Evolutionary conservation across 2,329 filamentous ascomycete genomes (phyloP).

Genomic region (Fusarium azukiicola): DNA sequence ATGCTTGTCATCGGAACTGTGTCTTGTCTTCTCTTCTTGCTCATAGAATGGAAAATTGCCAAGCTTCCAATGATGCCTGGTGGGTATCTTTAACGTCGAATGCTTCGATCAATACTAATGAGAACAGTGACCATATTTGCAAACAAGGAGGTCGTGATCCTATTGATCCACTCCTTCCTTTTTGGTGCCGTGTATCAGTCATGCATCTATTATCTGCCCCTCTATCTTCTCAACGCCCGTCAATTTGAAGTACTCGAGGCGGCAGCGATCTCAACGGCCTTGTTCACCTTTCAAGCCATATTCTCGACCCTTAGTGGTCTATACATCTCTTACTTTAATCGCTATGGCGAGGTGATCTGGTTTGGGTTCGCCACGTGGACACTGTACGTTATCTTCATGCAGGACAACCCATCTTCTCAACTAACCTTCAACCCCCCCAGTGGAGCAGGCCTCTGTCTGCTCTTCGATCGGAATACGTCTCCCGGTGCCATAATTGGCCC

Average conservation of each 20-base stretch:
- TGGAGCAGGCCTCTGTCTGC: constrained; percentile 5
- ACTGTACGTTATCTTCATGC: neutral
- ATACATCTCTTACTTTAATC: constrained; percentile 14
- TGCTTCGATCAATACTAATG: neutral
- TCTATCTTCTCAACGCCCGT: neutral
- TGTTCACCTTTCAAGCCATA: constrained; percentile 10
- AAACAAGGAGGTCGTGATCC: neutral
- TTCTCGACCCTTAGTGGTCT: neutral
- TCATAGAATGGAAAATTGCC: constrained; percentile 11
- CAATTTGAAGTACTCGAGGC: neutral
- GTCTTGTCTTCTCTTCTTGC: neutral
- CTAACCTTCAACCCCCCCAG: neutral
- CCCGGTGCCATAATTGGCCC: neutral
- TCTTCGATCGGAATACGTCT: neutral
- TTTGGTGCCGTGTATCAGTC: constrained; percentile 4
- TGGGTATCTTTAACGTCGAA: neutral
- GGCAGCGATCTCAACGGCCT: neutral
- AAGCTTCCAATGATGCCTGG: constrained; percentile 13
- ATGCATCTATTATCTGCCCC: neutral
- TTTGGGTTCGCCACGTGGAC: constrained; percentile 13
- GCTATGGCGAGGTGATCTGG: constrained; percentile 8
- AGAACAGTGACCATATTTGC: neutral
- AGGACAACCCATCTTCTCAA: neutral
- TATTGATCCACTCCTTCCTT: neutral
- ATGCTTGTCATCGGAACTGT: neutral